Conservation (phyloP, 768 basidiomycete species). For the Pisolithus marmoratus region DNA sequence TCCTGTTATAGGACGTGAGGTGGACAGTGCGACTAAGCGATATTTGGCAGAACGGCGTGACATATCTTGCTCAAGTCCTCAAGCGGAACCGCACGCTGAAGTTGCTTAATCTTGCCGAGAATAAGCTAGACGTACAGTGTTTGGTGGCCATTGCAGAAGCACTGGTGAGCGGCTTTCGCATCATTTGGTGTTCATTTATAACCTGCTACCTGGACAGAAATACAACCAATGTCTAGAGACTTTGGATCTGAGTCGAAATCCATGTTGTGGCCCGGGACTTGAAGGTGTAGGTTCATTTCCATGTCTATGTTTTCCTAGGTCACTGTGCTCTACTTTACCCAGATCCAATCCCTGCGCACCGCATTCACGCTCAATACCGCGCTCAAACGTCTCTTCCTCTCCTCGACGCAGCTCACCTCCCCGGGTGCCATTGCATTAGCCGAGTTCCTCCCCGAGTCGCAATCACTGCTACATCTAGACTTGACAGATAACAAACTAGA, state of each 20-base stretch:
- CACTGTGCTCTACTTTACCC: neutral
- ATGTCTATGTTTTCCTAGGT: neutral
- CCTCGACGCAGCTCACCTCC: constrained; percentile 73
- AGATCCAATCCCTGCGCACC: constrained; percentile 85
- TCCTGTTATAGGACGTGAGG: neutral
- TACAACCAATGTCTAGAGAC: constrained; percentile 93
- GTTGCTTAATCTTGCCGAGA: constrained; percentile 90
- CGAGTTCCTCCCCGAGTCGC: constrained; percentile 91
- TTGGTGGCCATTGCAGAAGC: constrained; percentile 83
- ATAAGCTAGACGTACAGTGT: constrained; percentile 82
- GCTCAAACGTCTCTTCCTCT: constrained; percentile 88
- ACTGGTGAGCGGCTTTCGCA: constrained; percentile 46
- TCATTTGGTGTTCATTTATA: neutral
- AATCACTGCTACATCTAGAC: constrained; percentile 85
- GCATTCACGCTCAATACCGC: constrained; percentile 90
- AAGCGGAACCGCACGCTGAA: constrained; percentile 95
- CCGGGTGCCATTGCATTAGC: constrained; percentile 91
- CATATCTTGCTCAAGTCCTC: constrained; percentile 89
- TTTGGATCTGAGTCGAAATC: constrained; percentile 88
- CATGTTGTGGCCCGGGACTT: constrained; percentile 81
- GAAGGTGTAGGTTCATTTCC: constrained; percentile 70
- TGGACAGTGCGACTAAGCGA: neutral
- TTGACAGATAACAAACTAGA: constrained; percentile 79
- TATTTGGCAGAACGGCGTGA: constrained; percentile 56
- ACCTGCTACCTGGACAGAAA: constrained; percentile 48